Base-by-base conservation (phyloP, 2,329 filamentous ascomycete genomes). In the Ceratocystis ficicola region DNA sequence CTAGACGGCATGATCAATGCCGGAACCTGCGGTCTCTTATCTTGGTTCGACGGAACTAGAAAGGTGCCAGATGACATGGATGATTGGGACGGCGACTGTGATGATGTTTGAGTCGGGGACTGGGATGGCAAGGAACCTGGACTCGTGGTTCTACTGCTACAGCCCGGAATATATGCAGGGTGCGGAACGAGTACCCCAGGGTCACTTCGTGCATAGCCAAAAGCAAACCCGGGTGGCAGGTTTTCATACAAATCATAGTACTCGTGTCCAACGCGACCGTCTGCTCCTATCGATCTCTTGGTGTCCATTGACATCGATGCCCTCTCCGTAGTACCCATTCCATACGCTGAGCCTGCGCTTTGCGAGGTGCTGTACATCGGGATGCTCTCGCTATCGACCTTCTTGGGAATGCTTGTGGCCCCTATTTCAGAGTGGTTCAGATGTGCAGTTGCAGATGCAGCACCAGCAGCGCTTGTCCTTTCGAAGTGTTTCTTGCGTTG, bases 111-210 rank as follows among this genome's bases (percentile, higher is more conserved):
- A 62, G 25, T 62, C 32, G 61, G 44, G 30, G 44, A 50, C 32
- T 50, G 44, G 69, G 12, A 70, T 64, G 52, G 73, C 68, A 57
- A 32, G 3, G 17, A 62, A n/a, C 25, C 15, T 20, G 60, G 65
- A 1, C 69, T 69, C 1, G 68, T 65, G 41, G 70, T 70, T 6
- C 74, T 71, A 67, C 72, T 75, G 65, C 74, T 67, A 60, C 6
- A 74, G 71, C 3, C 72, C 73, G 0, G 77, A 22, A 80, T 75
- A 62, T 82, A 82, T 0, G 80, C 80, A 0, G 76, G 77, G 67
- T 82, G 80, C 0, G 80, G 80, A 52, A 81, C 57, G 15, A 64
- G 50, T 17, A 8, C 8, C 10, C 52, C 22, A 5, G 52, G 4
- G 15, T 25, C 22, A 10, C 3, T 3, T 28, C 52, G 52, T 28